Percentiles rank a stretch among this genome's conserved stretches.
These are phyloP conservation scores for Neurospora terricola DNA, from an alignment of 495 filamentous ascomycete species.

Conservation along the genomic window DNA sequence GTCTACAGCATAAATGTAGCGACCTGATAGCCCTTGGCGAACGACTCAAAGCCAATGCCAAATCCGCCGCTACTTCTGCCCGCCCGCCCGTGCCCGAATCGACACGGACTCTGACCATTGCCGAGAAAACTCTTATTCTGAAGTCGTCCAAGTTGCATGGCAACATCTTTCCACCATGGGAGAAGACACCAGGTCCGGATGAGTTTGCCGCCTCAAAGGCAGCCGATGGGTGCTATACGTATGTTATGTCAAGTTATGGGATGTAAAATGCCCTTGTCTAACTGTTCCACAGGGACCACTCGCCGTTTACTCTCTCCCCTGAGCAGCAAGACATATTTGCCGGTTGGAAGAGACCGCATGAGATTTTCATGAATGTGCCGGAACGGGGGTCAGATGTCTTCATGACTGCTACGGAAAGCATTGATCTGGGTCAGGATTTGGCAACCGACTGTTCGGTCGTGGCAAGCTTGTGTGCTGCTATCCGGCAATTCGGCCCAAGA, in stretches of 20 bases:
- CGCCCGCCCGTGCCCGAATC: constrained; percentile 40
- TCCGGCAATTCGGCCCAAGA: constrained; percentile 29
- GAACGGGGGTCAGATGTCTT: constrained; percentile 23
- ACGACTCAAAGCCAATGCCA: constrained; percentile 49
- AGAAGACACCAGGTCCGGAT: constrained; percentile 38
- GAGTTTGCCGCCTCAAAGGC: background rate
- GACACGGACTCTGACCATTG: constrained; percentile 51
- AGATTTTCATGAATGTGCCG: constrained; percentile 29
- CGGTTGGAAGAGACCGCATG: constrained; percentile 68
- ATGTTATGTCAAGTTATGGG: background rate
- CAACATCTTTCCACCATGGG: constrained; percentile 76
- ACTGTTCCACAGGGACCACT: constrained; percentile 48
- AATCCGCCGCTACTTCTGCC: constrained; percentile 11
- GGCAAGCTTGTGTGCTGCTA: constrained; percentile 80
- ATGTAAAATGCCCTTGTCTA: background rate
- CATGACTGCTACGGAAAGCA: constrained; percentile 44
- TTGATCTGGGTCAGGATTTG: constrained; percentile 87
- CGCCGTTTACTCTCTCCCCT: constrained; percentile 57
- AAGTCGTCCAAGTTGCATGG: constrained; percentile 71
- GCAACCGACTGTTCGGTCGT: constrained; percentile 96
- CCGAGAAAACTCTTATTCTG: constrained; percentile 70
- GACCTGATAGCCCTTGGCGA: constrained; percentile 60
- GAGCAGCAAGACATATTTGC: constrained; percentile 61
- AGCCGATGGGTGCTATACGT: background rate
- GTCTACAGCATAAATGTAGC: constrained; percentile 54